phyloP scores from a whole-genome alignment of 2,329 filamentous ascomycete genomes.

The Hymenoscyphus repandus region DNA sequence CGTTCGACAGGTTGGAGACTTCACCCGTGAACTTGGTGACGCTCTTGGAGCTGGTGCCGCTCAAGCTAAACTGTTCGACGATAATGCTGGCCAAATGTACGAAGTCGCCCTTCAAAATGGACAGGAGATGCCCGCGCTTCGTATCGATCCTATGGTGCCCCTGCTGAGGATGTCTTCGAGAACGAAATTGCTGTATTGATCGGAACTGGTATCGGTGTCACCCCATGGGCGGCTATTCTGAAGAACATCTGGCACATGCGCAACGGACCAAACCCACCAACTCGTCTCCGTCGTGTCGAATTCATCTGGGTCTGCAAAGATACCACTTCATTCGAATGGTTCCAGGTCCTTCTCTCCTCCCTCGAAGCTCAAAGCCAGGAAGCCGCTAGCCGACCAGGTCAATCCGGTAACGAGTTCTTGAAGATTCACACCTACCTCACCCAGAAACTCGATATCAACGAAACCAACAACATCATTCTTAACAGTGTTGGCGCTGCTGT shows the following conservation, averaged over 20 bases:
- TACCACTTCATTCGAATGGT: slow-evolving; percentile 96
- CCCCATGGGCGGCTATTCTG: slow-evolving; percentile 78
- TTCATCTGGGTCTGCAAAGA: slow-evolving; percentile 99
- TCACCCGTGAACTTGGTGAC: slow-evolving; percentile 88
- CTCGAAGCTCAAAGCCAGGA: slow-evolving; percentile 80
- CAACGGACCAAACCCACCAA: slow-evolving; percentile 81
- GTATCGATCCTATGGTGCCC: slow-evolving; percentile 93
- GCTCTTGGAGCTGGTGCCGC: slow-evolving; percentile 86
- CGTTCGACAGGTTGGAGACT: slow-evolving; percentile 94
- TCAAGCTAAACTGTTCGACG: slow-evolving; percentile 85
- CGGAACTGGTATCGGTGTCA: slow-evolving; percentile 82
- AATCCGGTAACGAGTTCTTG: slow-evolving; percentile 75
- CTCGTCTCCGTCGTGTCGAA: slow-evolving; percentile 86
- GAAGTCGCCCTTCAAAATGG: slow-evolving; percentile 93
- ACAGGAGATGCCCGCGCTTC: slow-evolving; percentile 82
- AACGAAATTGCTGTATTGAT: slow-evolving; percentile 85
- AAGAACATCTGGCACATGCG: slow-evolving; percentile 99
- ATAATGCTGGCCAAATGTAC: slow-evolving; percentile 95
- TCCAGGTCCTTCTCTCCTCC: slow-evolving; percentile 86
- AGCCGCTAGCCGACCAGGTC: slow-evolving; percentile 61
- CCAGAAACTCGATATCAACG: slow-evolving; percentile 86
- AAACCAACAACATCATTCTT: slow-evolving; percentile 91
- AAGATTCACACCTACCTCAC: slow-evolving; percentile 98
- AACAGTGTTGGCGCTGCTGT: slow-evolving; percentile 85
- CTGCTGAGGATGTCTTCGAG: slow-evolving; percentile 94